Percentiles rank a stretch among this genome's conserved stretches.
Conservation (phyloP, 805 yeast species). For the Clavispora asparagi region DNA sequence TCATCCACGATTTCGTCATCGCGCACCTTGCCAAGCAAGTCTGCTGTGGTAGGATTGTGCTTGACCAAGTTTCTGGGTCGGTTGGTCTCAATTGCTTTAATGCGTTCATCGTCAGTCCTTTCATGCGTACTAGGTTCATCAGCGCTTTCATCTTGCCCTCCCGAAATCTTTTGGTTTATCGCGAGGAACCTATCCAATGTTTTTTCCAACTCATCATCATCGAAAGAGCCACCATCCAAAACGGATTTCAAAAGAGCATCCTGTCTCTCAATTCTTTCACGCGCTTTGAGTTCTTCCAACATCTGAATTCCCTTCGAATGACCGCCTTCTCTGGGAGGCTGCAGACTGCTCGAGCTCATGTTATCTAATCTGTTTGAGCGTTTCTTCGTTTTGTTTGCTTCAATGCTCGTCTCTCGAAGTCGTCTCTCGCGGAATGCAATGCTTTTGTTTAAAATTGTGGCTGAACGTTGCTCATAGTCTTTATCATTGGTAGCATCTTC, state of each 20-base stretch:
- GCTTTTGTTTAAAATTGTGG: background rate
- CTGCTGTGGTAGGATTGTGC: conserved; percentile 52
- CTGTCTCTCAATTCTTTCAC: conserved; percentile 7
- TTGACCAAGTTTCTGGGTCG: conserved; percentile 45
- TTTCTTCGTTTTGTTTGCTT: background rate
- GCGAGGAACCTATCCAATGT: conserved; percentile 12
- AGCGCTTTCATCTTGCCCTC: background rate
- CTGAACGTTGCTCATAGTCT: conserved; percentile 6
- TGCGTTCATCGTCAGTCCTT: conserved; percentile 12
- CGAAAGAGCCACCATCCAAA: conserved; percentile 26
- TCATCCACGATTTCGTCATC: conserved; percentile 61
- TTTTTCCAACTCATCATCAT: conserved; percentile 19
- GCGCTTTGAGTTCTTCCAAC: background rate
- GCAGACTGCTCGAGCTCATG: background rate
- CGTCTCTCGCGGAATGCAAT: background rate
- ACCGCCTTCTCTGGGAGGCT: background rate
- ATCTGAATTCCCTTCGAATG: background rate
- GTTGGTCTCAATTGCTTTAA: conserved; percentile 20
- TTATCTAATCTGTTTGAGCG: background rate
- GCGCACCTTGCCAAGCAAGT: conserved; percentile 46
- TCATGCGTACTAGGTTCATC: background rate
- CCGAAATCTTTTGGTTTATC: conserved; percentile 3
- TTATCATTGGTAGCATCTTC: conserved; percentile 5
- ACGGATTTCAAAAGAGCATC: conserved; percentile 22
- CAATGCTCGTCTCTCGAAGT: background rate